phyloP scores from a whole-genome alignment of 2,329 filamentous ascomycete genomes.

The Penicillium sp. region DNA sequence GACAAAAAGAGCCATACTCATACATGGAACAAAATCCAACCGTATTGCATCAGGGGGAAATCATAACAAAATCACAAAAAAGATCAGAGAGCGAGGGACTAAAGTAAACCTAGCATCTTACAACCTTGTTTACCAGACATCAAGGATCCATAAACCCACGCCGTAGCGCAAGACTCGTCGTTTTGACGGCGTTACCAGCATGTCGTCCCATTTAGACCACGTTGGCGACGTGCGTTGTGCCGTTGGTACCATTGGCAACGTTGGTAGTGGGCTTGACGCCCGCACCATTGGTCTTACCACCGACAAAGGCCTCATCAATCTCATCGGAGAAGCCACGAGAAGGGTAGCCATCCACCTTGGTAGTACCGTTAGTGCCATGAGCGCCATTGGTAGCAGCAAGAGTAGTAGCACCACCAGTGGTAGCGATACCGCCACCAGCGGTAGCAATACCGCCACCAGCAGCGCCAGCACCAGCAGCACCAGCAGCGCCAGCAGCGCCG shows the following conservation, averaged over 20 bases:
- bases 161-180: not conserved
- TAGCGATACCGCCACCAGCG: slow-evolving; percentile 12
- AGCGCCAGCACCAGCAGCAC: not conserved
- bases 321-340: slow-evolving; percentile 36
- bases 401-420: slow-evolving; percentile 4
- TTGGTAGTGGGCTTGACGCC: slow-evolving; percentile 11
- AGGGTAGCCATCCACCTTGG: slow-evolving; percentile 18
- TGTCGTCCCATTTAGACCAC: slow-evolving; percentile 1
- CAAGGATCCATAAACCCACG: not conserved
- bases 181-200: slow-evolving; percentile 3
- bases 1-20: slow-evolving; percentile 15
- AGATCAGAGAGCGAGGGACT: not conserved
- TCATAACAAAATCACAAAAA: slow-evolving; percentile 20
- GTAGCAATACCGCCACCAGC: not conserved
- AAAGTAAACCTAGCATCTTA: slow-evolving; percentile 3
- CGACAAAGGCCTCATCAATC: slow-evolving; percentile 35
- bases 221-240: slow-evolving; percentile 8
- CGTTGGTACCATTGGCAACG: slow-evolving; percentile 7
- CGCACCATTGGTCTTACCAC: slow-evolving; percentile 17
- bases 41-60: slow-evolving; percentile 25
- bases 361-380: slow-evolving; percentile 6
- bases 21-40: slow-evolving; percentile 13
- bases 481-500: not conserved
- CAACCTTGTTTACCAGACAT: not conserved
- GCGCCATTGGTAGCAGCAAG: slow-evolving; percentile 5